Percentiles rank a stretch among this genome's conserved stretches.
These are phyloP conservation scores for Lotmaria passim DNA, from an alignment of 208 protist species.

Conservation along the genomic window DNA sequence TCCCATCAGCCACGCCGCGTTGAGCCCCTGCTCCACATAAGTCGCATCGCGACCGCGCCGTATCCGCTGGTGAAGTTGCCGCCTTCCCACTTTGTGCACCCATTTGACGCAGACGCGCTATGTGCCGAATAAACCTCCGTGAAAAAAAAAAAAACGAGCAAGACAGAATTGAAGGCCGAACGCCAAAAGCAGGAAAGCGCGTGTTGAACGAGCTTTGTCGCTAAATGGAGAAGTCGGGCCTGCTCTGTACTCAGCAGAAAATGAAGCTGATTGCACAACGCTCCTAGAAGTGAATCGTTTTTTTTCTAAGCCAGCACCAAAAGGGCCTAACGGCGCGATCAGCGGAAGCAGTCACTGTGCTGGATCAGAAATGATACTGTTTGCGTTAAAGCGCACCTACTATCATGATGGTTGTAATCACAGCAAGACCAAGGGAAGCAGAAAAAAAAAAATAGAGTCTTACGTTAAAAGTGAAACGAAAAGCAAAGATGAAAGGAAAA, in stretches of 20 bases:
- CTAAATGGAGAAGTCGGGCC: too few relatives aligned
- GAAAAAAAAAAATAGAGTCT: too few relatives aligned
- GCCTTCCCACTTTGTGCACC: conserved; percentile 24
- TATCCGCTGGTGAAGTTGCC: background rate
- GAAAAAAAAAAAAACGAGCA: conserved; percentile 3
- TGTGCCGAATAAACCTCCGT: background rate
- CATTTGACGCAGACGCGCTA: conserved; percentile 19
- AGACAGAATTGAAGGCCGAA: background rate
- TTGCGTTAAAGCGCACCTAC: background rate
- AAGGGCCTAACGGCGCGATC: background rate
- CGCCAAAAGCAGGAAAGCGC: background rate
- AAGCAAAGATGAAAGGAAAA: background rate
- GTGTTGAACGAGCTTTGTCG: background rate
- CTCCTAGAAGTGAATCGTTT: too few relatives aligned
- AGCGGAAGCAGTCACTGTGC: background rate
- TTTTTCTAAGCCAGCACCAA: background rate
- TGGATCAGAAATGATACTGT: background rate
- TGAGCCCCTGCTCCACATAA: conserved; percentile 8
- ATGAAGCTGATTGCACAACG: too few relatives aligned
- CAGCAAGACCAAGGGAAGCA: background rate
- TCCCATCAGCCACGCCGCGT: background rate
- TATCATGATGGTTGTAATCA: background rate
- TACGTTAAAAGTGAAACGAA: too few relatives aligned
- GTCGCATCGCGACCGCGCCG: conserved; percentile 1
- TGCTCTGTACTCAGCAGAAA: too few relatives aligned